Evolutionary conservation across 2,329 filamentous ascomycete genomes (phyloP), one percentile per base, ranked within the genome.

Genomic region (Calonectria henricotiae): DNA sequence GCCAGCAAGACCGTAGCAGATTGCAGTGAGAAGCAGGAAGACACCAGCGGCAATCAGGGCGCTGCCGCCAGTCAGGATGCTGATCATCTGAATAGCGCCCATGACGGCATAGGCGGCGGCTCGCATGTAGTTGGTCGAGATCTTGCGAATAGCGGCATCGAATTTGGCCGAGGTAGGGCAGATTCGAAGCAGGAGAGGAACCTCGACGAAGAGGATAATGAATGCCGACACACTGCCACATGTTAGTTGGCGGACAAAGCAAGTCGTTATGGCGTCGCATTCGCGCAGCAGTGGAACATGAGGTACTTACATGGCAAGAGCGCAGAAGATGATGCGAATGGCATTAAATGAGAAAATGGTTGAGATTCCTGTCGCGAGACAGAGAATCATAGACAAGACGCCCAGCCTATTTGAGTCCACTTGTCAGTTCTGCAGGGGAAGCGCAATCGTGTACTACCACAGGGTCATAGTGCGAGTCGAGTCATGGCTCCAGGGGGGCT

Each of bases 111-210:
- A 99, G 80, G 97, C 92, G 68, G 87, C 93, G 23, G 96, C 96
- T 84, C 96, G 95, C 92, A 96, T 97, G 86, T 95, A 98, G 87
- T 98, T 98, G 70, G 95, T 97, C 73, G 94, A 94, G 86, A 99
- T 94, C 79, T 90, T 92, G 83, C 96, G 95, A 83, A 99, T 96
- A 81, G 95, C 92, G 75, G 85, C 86, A 83, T 99, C 96, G 85
- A 99, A 99, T 74, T 89, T 91, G 74, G 92, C 84, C 15, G 96
- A 98, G 6, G 96, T 99, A 69, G 96, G 96, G 86, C 96, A 99
- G 86, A 99, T 98, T 84, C 96, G 94, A 72, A 99, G 92, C 68
- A 99, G 93, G 70, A 98, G 92, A 32, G 96, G 96, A 20, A 99
- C 92, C 83, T 99, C 94, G 80, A 96, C 88, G 84, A 96, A 96